phyloP scores from a whole-genome alignment of 108 stramenopile species.

The Conticribra guillardii region DNA sequence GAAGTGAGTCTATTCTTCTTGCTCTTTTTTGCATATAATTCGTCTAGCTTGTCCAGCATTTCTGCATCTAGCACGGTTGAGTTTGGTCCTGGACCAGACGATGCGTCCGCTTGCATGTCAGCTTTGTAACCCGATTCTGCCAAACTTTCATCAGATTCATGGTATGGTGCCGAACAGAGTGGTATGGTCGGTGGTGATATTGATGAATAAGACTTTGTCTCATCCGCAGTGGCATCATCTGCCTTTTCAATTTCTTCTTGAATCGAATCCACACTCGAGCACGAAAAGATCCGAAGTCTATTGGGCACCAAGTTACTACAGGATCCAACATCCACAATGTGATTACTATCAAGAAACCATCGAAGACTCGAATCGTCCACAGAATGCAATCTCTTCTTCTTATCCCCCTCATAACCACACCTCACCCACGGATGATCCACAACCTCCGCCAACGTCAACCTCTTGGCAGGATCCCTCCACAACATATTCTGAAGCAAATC shows the following conservation, averaged over 20 bases:
- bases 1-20: constrained; percentile 13
- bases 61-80: constrained; percentile 6
- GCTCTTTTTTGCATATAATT: constrained; percentile 14
- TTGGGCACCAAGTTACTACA: not conserved
- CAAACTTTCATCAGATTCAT: not conserved
- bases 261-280: not conserved
- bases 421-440: constrained; percentile 81
- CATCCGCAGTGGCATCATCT: not conserved
- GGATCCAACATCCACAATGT: constrained; percentile 9
- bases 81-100: not conserved
- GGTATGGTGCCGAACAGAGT: not conserved
- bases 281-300: not conserved
- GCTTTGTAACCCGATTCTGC: too few relatives aligned
- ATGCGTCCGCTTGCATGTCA: too few relatives aligned
- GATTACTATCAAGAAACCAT: constrained; percentile 33
- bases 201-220: not conserved
- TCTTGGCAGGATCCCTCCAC: constrained; percentile 58
- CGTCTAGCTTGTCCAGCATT: constrained; percentile 6
- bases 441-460: constrained; percentile 73
- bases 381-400: constrained; percentile 7
- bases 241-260: not conserved
- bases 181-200: not conserved
- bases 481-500: constrained; percentile 90
- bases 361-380: constrained; percentile 2
- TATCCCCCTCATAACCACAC: constrained; percentile 3